Evolutionary conservation across 2,329 filamentous ascomycete genomes (phyloP).

Genomic region (Phialemoniopsis sp.): DNA sequence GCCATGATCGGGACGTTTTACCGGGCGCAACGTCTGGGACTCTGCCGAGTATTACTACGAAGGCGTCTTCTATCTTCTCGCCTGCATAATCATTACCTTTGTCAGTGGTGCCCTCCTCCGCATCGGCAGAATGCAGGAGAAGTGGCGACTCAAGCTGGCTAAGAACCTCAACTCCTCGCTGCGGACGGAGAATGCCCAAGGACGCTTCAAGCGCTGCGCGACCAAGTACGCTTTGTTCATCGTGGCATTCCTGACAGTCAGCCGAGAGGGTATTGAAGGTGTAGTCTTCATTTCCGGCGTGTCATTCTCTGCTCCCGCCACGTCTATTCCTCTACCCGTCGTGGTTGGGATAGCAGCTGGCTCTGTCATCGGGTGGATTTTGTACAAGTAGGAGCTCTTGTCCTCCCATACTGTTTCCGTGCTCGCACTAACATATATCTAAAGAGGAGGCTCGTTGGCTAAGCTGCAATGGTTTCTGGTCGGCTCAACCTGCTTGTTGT

Average conservation of each 20-base stretch:
- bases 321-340: constrained; percentile 66
- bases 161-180: constrained; percentile 43
- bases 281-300: constrained; percentile 79
- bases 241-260: constrained; percentile 72
- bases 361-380: constrained; percentile 57
- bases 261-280: constrained; percentile 73
- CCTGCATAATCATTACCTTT: constrained; percentile 66
- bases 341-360: constrained; percentile 63
- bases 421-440: background rate
- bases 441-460: constrained; percentile 57
- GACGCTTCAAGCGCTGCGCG: constrained; percentile 50
- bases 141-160: constrained; percentile 72
- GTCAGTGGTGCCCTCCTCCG: constrained; percentile 73
- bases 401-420: too few species aligned
- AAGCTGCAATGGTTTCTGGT: constrained; percentile 74
- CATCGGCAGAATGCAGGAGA: constrained; percentile 70
- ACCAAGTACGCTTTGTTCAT: constrained; percentile 76
- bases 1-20: constrained; percentile 73
- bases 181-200: constrained; percentile 10
- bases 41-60: constrained; percentile 68
- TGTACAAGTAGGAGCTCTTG: constrained; percentile 67
- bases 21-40: constrained; percentile 56
- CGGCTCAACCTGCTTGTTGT: constrained; percentile 75
- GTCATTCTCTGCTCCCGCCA: constrained; percentile 62
- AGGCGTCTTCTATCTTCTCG: constrained; percentile 64